phyloP scores from a whole-genome alignment of 805 yeast species.

The Maudiozyma barnettii region DNA sequence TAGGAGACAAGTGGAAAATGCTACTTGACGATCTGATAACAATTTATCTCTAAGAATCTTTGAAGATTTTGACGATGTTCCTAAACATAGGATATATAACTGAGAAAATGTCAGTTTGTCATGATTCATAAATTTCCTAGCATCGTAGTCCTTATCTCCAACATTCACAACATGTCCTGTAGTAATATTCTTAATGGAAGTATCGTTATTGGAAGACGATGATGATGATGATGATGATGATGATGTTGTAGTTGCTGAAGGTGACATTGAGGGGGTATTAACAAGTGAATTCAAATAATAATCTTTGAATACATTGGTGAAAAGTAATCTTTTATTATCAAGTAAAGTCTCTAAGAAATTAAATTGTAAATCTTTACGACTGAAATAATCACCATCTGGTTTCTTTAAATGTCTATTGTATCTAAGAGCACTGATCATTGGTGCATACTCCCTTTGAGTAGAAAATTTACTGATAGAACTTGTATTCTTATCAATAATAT shows the following conservation, averaged over 20 bases:
- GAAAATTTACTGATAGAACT: not conserved
- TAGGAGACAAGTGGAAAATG: constrained; percentile 66
- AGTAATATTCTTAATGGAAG: too few relatives aligned
- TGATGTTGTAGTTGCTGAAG: too few relatives aligned
- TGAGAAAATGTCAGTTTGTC: constrained; percentile 69
- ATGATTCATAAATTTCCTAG: constrained; percentile 29
- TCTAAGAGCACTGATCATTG: not conserved
- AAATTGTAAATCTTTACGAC: constrained; percentile 81
- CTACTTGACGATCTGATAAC: constrained; percentile 48
- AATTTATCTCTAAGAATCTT: constrained; percentile 73
- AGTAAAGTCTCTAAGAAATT: constrained; percentile 62
- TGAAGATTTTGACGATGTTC: constrained; percentile 76
- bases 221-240: not conserved
- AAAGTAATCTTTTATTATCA: constrained; percentile 52
- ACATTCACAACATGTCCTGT: constrained; percentile 17
- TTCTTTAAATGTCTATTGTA: constrained; percentile 59
- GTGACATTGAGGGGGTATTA: constrained; percentile 20
- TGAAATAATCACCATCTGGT: constrained; percentile 84
- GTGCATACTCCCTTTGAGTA: not conserved
- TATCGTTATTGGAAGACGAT: not conserved
- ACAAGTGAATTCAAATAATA: constrained; percentile 29
- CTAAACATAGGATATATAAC: constrained; percentile 69
- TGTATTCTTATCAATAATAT: not conserved
- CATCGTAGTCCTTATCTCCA: constrained; percentile 29
- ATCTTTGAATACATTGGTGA: constrained; percentile 50